A percentile compares a stretch with the other conserved stretches of the same genome.
phyloP scores from a whole-genome alignment of 1,284 basidiomycete genomes.

The Agroathelia rolfsii region DNA sequence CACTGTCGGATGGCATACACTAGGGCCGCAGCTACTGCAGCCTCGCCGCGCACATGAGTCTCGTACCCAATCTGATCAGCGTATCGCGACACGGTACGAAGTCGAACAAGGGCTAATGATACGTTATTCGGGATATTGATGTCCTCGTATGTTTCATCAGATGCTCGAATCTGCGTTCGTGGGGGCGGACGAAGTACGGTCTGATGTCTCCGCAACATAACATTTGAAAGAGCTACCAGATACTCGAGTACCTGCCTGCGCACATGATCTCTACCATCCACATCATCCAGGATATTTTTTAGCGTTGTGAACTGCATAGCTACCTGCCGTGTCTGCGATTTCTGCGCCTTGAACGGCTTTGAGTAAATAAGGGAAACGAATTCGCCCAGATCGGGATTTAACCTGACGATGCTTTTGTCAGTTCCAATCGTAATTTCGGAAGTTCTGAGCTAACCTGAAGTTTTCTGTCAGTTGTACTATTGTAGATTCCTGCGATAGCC shows the following conservation, averaged over 20 bases:
- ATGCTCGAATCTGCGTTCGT: slow-evolving; percentile 3
- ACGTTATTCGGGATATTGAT: slow-evolving; percentile 21
- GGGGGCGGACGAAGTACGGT: slow-evolving; percentile 22
- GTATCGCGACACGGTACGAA: slow-evolving; percentile 20
- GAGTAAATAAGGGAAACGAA: slow-evolving; percentile 41
- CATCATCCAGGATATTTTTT: slow-evolving; percentile 16
- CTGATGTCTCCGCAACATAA: slow-evolving; percentile 30
- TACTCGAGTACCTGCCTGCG: no score
- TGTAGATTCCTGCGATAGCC: slow-evolving; percentile 16
- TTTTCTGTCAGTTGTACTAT: slow-evolving; percentile 39
- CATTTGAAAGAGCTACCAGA: slow-evolving; percentile 27
- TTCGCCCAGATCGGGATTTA: slow-evolving; percentile 39
- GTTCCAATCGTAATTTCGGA: neutral
- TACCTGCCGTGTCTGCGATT: slow-evolving; percentile 29
- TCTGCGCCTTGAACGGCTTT: slow-evolving; percentile 34
- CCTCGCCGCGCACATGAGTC: slow-evolving; percentile 34
- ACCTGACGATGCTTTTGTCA: slow-evolving; percentile 15
- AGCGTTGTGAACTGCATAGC: slow-evolving; percentile 23
- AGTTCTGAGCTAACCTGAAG: slow-evolving; percentile 24
- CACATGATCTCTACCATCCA: no score
- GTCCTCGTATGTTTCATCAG: slow-evolving; percentile 2
- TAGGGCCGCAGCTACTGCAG: slow-evolving; percentile 32
- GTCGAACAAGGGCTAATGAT: slow-evolving; percentile 30
- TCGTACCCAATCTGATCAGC: slow-evolving; percentile 30
- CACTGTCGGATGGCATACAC: slow-evolving; percentile 27